These are phyloP conservation scores for Myrica gale DNA, from an alignment of 306 rosid species.

Conservation along the genomic window DNA sequence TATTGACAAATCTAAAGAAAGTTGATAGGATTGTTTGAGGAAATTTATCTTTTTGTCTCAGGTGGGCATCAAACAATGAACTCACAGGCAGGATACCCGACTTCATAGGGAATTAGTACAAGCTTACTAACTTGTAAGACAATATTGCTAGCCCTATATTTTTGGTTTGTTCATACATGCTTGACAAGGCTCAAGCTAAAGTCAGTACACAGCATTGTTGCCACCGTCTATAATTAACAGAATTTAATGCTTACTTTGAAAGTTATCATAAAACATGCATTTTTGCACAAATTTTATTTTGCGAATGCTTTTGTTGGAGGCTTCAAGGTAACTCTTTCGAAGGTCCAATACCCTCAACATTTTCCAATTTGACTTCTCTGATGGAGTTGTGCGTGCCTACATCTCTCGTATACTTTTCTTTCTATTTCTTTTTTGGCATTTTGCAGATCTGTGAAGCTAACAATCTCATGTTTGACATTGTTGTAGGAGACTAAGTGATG, in stretches of 20 bases:
- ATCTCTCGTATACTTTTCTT: constrained; percentile 8
- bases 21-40: not conserved
- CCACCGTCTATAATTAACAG: not conserved
- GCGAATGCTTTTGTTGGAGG: constrained; percentile 46
- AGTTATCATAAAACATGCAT: not conserved
- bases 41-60: constrained; percentile 34
- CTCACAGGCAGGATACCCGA: constrained; percentile 66
- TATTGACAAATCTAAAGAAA: not conserved
- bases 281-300: constrained; percentile 12
- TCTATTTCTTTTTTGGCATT: not conserved
- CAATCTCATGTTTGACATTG: constrained; percentile 15
- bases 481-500: constrained; percentile 57
- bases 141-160: not conserved
- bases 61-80: constrained; percentile 66
- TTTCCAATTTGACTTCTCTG: constrained; percentile 66
- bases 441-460: constrained; percentile 23
- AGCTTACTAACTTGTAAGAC: constrained; percentile 63
- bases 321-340: constrained; percentile 76
- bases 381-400: constrained; percentile 57
- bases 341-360: constrained; percentile 62
- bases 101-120: constrained; percentile 70
- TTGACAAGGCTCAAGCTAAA: not conserved
- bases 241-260: not conserved
- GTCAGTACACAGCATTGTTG: not conserved
- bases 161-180: not conserved